Evolutionary conservation across 306 rosid species (phyloP).

Genomic region (Echinosophora koreensis): DNA sequence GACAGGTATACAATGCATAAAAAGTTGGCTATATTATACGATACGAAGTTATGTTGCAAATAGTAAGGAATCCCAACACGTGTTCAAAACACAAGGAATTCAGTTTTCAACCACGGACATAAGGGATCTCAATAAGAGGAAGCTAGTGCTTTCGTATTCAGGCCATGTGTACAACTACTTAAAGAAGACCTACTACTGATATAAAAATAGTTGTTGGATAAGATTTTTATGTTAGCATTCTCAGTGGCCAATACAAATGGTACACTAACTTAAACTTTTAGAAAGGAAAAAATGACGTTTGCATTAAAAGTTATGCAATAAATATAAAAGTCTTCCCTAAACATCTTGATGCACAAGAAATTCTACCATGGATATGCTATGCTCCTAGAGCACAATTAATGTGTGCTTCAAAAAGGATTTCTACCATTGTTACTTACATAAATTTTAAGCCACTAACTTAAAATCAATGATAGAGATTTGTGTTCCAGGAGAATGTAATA

Average conservation of each 20-base stretch:
- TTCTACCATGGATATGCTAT: too few relatives aligned
- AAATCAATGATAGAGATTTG: neutral
- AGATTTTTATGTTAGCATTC: neutral
- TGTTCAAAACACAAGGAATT: conserved; percentile 3
- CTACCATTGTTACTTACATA: too few relatives aligned
- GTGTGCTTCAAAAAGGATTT: neutral
- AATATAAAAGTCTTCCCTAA: conserved; percentile 17
- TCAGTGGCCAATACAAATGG: neutral
- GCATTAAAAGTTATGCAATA: conserved; percentile 27
- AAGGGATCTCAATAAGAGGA: conserved; percentile 28
- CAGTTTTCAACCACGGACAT: conserved; percentile 1
- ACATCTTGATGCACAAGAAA: conserved; percentile 7
- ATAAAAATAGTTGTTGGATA: conserved; percentile 17
- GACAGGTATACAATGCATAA: conserved; percentile 8
- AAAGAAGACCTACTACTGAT: neutral
- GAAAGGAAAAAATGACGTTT: conserved; percentile 2
- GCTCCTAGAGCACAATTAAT: neutral
- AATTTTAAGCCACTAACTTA: neutral
- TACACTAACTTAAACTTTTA: neutral
- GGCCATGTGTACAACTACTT: conserved; percentile 3
- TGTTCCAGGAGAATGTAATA: too few relatives aligned
- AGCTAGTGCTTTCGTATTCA: conserved; percentile 34
- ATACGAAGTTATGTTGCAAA: conserved; percentile 17
- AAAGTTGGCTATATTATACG: conserved; percentile 18
- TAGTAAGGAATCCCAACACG: neutral